Conservation (phyloP, 257 asterid genomes). For the Rubia yunnanensis region DNA sequence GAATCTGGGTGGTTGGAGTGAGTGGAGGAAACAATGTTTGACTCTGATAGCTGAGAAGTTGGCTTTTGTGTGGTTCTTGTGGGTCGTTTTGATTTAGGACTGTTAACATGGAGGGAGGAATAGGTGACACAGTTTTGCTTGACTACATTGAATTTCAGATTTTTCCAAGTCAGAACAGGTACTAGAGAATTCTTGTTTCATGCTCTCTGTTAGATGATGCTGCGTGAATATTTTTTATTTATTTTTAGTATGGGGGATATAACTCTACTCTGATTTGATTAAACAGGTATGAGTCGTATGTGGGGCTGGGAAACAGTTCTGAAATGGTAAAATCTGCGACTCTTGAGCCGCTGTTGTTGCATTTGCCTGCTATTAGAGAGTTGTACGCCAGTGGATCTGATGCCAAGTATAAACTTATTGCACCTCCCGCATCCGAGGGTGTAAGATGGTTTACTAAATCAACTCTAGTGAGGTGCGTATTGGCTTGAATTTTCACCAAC, state of each 20-base stretch:
- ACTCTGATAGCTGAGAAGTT: neutral
- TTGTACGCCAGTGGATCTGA: constrained; percentile 52
- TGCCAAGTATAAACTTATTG: constrained; percentile 39
- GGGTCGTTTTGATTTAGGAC: constrained; percentile 11
- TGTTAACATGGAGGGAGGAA: constrained; percentile 46
- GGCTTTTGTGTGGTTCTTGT: constrained; percentile 20
- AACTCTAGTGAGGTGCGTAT: constrained; percentile 51
- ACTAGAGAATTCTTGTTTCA: neutral
- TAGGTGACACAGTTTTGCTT: constrained; percentile 36
- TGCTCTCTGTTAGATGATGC: neutral
- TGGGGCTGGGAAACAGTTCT: constrained; percentile 34
- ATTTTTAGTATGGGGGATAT: neutral
- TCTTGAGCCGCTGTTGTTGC: constrained; percentile 64
- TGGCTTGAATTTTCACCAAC: constrained; percentile 15
- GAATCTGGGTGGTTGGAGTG: neutral
- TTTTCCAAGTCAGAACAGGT: constrained; percentile 72
- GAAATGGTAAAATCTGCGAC: constrained; percentile 61
- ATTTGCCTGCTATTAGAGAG: constrained; percentile 45
- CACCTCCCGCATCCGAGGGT: constrained; percentile 36
- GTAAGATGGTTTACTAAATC: constrained; percentile 74
- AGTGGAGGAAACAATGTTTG: neutral
- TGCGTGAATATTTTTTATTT: neutral
- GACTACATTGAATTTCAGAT: constrained; percentile 70
- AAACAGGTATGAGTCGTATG: constrained; percentile 66
- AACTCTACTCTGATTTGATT: neutral